Percentiles rank a stretch among this genome's conserved stretches.
These are phyloP conservation scores for Apiospora phragmitis DNA, from an alignment of 2,329 filamentous ascomycete species.

Conservation along the genomic window DNA sequence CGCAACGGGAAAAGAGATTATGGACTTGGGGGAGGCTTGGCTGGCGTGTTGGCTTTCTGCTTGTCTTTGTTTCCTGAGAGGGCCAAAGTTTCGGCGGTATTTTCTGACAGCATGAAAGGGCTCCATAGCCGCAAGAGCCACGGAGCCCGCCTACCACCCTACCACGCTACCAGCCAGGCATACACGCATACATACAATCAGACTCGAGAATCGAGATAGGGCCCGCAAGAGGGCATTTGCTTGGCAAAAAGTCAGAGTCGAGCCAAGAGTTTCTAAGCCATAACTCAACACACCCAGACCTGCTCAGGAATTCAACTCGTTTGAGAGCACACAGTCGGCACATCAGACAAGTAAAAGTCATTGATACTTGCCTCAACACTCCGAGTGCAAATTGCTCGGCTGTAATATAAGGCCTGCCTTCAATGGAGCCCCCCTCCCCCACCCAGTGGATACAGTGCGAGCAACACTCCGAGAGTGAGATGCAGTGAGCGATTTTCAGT, in stretches of 20 bases:
- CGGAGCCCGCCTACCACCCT: neutral
- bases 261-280: slow-evolving; percentile 3
- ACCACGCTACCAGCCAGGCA: neutral
- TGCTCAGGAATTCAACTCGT: neutral
- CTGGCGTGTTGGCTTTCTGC: neutral
- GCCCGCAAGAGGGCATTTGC: neutral
- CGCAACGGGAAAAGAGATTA: slow-evolving; percentile 4
- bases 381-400: neutral
- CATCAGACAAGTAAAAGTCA: neutral
- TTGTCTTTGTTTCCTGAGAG: neutral
- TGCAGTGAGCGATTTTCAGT: slow-evolving; percentile 4
- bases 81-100: slow-evolving; percentile 6
- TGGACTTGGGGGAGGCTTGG: neutral
- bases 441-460: neutral
- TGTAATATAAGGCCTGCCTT: neutral
- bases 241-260: slow-evolving; percentile 3
- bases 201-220: neutral
- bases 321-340: neutral
- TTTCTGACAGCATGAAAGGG: neutral
- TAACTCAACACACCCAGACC: neutral
- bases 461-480: neutral
- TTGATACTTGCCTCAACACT: neutral
- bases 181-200: neutral
- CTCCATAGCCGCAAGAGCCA: neutral
- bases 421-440: neutral